Base-by-base conservation (phyloP, 1,139 yeast genomes). In the Suhomyces bokatorum region DNA sequence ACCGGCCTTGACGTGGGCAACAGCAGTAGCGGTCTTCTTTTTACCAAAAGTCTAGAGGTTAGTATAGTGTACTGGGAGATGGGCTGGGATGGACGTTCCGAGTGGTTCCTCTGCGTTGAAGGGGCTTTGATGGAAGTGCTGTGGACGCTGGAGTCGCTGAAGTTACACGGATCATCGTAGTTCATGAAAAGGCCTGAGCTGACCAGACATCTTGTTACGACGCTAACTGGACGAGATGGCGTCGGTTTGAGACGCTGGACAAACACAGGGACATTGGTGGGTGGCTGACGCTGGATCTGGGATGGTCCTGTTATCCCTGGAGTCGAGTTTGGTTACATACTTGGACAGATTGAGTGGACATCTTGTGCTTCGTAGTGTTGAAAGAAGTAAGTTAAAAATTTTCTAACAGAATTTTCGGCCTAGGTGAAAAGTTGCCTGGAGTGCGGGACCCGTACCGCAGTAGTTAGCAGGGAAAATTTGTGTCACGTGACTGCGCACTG, bases 11-110 rank as follows among this genome's bases (percentile, higher is more conserved):
- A 93, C 97, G 80, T 89, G 96, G 78, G 99, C 99, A 73, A 93
- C 99, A 73, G 99, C 99, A 70, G 99, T 93, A 70, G 99, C 99
- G 74, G 97, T 87, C 85, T 88, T 93, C 93, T 93, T 93, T 85
- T 93, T 93, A 81, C 99, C 99, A 81, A 93, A 93, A 78, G 98
- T 91, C 96, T 89, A 74, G 44, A 53, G 36, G 44, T 40, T 46
- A 69, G 77, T 70, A 69, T n/a, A 44, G 34, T 26, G 29, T 12
- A 3, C n/a, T 4, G 6, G 12, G 8, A 10, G n/a, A 11, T 4
- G 29, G 29, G 6, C n/a, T 11, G 12, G n/a, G 29, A n/a, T 2
- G n/a, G 29, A 26, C 29, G n/a, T 20, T 20, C 24, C 24, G 24
- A 20, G 24, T 20, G 8, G 24, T 20, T 20, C 9, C 24, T 7